These are phyloP conservation scores for Pyrenochaeta sp. DNA, from an alignment of 2,329 filamentous ascomycete species.

Conservation along the genomic window DNA sequence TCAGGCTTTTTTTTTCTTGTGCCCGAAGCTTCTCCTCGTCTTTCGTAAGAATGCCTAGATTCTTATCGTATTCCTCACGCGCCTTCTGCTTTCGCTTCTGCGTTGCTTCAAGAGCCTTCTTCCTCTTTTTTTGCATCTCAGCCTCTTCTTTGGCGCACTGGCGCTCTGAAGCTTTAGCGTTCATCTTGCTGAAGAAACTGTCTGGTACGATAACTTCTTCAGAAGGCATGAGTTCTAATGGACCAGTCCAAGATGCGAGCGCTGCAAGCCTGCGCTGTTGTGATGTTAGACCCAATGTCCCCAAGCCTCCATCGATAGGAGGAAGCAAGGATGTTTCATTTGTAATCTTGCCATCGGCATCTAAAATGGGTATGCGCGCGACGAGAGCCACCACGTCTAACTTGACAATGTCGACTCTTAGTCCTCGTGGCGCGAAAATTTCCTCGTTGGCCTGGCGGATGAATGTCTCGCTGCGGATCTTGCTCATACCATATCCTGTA, in stretches of 20 bases:
- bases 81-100: background rate
- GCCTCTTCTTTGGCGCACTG: constrained; percentile 6
- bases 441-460: constrained; percentile 3
- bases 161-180: constrained; percentile 2
- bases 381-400: constrained; percentile 6
- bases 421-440: constrained; percentile 3
- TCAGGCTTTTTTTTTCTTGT: constrained; percentile 3
- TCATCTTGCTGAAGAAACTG: background rate
- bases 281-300: background rate
- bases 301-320: background rate
- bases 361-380: constrained; percentile 4
- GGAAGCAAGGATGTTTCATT: constrained; percentile 1
- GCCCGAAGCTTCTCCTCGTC: background rate
- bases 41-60: background rate
- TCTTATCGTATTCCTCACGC: constrained; percentile 1
- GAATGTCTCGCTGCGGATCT: constrained; percentile 1
- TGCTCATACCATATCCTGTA: constrained; percentile 1
- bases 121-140: constrained; percentile 1
- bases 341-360: constrained; percentile 1
- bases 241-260: constrained; percentile 1
- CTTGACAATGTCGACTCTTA: constrained; percentile 6
- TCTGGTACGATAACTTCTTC: background rate
- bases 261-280: constrained; percentile 3
- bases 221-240: background rate
- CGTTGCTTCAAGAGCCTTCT: background rate